These are phyloP conservation scores for Zymoseptoria ardabiliae DNA, from an alignment of 2,329 filamentous ascomycete genomes.

Conservation along the genomic window DNA sequence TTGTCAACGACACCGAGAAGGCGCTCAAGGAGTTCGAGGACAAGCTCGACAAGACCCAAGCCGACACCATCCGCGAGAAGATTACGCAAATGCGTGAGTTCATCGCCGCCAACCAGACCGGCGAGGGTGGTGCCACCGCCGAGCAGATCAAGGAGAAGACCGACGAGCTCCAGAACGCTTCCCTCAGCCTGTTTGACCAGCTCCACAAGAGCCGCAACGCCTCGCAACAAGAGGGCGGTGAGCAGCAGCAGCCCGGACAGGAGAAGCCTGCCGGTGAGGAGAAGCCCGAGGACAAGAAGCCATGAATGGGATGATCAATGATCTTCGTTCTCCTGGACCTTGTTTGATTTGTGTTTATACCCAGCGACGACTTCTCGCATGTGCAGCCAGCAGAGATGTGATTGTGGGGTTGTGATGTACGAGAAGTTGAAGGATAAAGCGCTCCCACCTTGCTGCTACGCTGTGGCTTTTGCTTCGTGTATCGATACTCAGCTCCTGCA, in stretches of 20 bases:
- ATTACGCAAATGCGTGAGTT: conserved; percentile 76
- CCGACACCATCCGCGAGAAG: conserved; percentile 89
- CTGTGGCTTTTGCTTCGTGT: neutral
- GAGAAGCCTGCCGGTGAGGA: conserved; percentile 53
- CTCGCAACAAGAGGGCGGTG: conserved; percentile 36
- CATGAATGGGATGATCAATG: conserved; percentile 18
- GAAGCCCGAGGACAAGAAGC: conserved; percentile 47
- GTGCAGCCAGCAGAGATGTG: neutral
- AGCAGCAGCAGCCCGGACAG: conserved; percentile 33
- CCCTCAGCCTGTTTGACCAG: conserved; percentile 97
- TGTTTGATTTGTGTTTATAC: conserved; percentile 17
- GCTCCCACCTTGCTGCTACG: neutral
- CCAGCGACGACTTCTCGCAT: conserved; percentile 8
- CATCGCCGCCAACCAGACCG: conserved; percentile 88
- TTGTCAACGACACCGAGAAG: conserved; percentile 97
- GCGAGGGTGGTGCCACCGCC: conserved; percentile 77
- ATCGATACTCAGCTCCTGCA: neutral
- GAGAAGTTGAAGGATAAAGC: neutral
- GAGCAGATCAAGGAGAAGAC: conserved; percentile 98
- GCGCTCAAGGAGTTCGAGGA: conserved; percentile 94
- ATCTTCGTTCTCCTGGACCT: conserved; percentile 4
- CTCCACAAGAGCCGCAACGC: conserved; percentile 88
- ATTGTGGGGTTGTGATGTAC: neutral
- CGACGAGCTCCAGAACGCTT: conserved; percentile 92
- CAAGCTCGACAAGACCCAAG: conserved; percentile 93